phyloP scores from a whole-genome alignment of 768 basidiomycete species.

The Tephrocybe sp. region DNA sequence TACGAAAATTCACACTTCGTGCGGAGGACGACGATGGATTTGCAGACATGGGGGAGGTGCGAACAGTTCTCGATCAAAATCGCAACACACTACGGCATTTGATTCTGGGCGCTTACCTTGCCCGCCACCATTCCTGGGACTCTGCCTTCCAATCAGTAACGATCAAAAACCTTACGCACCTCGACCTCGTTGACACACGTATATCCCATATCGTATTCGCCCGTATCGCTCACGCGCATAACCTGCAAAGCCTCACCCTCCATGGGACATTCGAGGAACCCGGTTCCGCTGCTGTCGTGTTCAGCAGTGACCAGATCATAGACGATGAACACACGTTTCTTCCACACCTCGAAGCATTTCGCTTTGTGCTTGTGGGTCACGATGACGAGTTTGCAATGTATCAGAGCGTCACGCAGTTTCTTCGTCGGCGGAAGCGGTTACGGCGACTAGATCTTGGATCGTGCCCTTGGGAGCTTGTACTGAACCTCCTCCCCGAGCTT shows the following conservation, averaged over 20 bases:
- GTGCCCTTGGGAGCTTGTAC: slow-evolving; percentile 65
- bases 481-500: slow-evolving; percentile 49
- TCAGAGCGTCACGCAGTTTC: slow-evolving; percentile 51
- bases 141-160: slow-evolving; percentile 58
- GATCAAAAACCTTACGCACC: slow-evolving; percentile 64
- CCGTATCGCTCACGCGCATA: slow-evolving; percentile 60
- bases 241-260: slow-evolving; percentile 58
- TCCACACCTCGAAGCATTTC: slow-evolving; percentile 60
- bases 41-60: slow-evolving; percentile 68
- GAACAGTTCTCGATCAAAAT: slow-evolving; percentile 61
- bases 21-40: slow-evolving; percentile 72
- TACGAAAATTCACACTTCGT: slow-evolving; percentile 64
- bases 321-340: slow-evolving; percentile 57
- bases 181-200: slow-evolving; percentile 69
- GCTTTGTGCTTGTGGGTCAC: slow-evolving; percentile 63
- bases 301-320: slow-evolving; percentile 59
- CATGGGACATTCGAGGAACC: slow-evolving; percentile 67
- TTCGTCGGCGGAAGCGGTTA: slow-evolving; percentile 45
- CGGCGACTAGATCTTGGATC: slow-evolving; percentile 58
- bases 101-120: slow-evolving; percentile 67
- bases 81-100: slow-evolving; percentile 55
- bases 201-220: slow-evolving; percentile 62
- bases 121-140: slow-evolving; percentile 66
- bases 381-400: slow-evolving; percentile 54
- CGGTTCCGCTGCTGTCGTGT: slow-evolving; percentile 53